Conservation (phyloP, 257 asterid genomes). For the Capsicum baccatum region DNA sequence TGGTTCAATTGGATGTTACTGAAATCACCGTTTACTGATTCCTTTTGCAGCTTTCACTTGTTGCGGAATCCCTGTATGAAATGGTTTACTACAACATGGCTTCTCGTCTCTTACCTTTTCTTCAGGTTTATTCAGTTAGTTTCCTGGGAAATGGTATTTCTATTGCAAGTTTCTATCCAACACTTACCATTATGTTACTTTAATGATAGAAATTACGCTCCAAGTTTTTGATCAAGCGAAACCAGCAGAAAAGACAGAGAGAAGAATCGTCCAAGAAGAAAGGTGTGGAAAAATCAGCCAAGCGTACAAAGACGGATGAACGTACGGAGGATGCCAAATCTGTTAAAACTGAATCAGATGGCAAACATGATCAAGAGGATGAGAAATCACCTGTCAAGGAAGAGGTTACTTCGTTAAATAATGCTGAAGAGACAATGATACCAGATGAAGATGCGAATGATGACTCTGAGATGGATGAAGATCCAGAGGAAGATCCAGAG, state of each 20-base stretch:
- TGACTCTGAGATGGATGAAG: constrained; percentile 47
- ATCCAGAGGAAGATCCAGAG: constrained; percentile 63
- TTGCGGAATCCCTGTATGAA: constrained; percentile 89
- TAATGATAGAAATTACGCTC: constrained; percentile 62
- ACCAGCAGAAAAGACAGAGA: constrained; percentile 74
- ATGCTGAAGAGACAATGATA: constrained; percentile 44
- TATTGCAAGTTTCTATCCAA: constrained; percentile 10
- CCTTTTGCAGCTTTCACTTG: constrained; percentile 72
- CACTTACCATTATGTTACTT: constrained; percentile 28
- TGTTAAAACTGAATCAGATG: constrained; percentile 32
- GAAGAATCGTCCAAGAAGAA: constrained; percentile 58
- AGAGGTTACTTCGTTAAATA: constrained; percentile 38
- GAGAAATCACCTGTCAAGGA: constrained; percentile 46
- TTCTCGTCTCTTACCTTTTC: constrained; percentile 76
- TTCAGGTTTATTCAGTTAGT: constrained; percentile 61
- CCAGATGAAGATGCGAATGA: constrained; percentile 38
- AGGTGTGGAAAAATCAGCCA: constrained; percentile 54
- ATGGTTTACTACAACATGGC: constrained; percentile 97
- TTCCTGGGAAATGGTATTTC: constrained; percentile 11
- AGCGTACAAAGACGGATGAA: constrained; percentile 59
- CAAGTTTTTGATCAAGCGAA: constrained; percentile 60
- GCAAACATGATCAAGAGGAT: constrained; percentile 35
- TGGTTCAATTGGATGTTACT: background rate
- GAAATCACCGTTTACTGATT: background rate
- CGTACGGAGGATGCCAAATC: constrained; percentile 44